Evolutionary conservation across 768 basidiomycete species (phyloP).

Genomic region (Suillus brevipes): DNA sequence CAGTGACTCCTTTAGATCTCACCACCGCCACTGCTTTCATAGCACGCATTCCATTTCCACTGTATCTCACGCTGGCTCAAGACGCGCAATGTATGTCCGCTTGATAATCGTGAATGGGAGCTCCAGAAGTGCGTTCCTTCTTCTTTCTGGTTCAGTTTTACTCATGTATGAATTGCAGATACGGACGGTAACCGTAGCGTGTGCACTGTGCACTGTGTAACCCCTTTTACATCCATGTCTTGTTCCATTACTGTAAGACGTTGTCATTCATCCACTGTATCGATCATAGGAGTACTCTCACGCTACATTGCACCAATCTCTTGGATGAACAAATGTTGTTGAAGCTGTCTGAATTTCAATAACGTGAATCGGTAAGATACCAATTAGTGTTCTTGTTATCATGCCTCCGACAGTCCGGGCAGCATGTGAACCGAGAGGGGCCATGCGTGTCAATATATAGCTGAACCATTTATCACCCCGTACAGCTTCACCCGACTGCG

Average conservation of each 20-base stretch:
- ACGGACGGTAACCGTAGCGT: slow-evolving; percentile 1
- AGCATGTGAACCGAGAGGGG: background rate
- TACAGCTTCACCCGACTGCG: background rate
- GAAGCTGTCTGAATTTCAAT: background rate
- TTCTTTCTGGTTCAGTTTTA: too few species aligned
- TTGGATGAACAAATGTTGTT: background rate
- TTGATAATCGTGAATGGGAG: slow-evolving; percentile 97
- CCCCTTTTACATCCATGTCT: background rate
- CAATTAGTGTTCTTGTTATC: background rate
- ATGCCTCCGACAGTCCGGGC: background rate
- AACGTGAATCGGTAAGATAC: background rate
- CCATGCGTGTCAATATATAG: background rate
- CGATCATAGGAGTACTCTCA: background rate
- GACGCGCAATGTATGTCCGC: slow-evolving; percentile 92
- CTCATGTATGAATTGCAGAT: background rate
- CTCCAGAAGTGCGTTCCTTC: slow-evolving; percentile 77
- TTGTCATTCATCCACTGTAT: slow-evolving; percentile 2
- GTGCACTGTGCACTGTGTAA: too few species aligned
- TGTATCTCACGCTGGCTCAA: slow-evolving; percentile 99
- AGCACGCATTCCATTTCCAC: slow-evolving; percentile 99
- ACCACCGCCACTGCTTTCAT: background rate
- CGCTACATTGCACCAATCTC: too few species aligned
- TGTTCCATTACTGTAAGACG: slow-evolving; percentile 1
- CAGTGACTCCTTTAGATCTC: background rate
- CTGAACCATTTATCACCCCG: background rate